Base-by-base conservation (phyloP, 2,329 filamentous ascomycete species). In the Pseudomassariella vexata region DNA sequence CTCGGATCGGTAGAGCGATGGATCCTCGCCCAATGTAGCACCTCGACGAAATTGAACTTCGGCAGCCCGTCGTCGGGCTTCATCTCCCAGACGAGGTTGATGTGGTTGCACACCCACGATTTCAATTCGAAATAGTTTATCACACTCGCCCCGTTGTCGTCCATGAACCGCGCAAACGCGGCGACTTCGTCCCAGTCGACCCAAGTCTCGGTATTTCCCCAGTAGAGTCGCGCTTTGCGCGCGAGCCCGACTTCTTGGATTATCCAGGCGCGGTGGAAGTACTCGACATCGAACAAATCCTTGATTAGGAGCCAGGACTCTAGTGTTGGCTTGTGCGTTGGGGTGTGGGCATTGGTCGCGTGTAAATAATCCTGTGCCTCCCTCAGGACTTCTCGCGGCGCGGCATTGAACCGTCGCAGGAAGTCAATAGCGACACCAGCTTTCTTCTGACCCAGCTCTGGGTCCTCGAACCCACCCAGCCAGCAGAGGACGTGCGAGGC, bases 251-350 rank as follows among this genome's bases (percentile, higher is more conserved):
- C 30, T 16, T 27, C 30, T 21, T 33, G 30, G 14, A 33, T 33
- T 17, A 33, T 33, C 30, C 24, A 33, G 9, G 21, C 30, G 3
- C 30, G 22, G 20, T 32, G 30, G n/a, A 33, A 33, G 10, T 33
- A 33, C 22, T 33, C 23, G 12, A 33, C 21, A 14, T 33, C 30
- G 14, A 33, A 33, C 6, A 27, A 9, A 7, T 19, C 27, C 16
- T 33, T 33, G 23, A 33, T 33, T 6, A 9, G 23, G 6, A 33
- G 23, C 30, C 30, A 33, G 4, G 30, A 33, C n/a, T n/a, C n/a
- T n/a, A n/a, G n/a, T n/a, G n/a, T n/a, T n/a, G n/a, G n/a, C n/a
- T n/a, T n/a, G n/a, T n/a, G n/a, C n/a, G n/a, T n/a, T n/a, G n/a
- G n/a, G 16, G 22, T 33, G 19, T 33, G 30, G 14, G 27, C 27